Conservation (phyloP, 2,329 filamentous ascomycete genomes). For the Xylariaceae sp. region DNA sequence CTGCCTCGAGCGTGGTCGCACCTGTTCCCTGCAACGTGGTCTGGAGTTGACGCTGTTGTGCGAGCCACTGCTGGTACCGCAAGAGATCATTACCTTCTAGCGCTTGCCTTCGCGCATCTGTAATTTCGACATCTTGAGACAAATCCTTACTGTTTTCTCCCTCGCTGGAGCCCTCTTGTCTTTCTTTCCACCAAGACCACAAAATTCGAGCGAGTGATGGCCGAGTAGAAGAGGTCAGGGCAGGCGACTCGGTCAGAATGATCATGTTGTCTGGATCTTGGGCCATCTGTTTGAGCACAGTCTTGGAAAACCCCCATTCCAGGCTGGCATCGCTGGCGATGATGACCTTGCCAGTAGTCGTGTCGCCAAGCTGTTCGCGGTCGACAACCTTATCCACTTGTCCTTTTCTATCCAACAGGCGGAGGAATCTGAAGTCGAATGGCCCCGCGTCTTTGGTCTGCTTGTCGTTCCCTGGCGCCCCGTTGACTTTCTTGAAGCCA, state of each 20-base stretch:
- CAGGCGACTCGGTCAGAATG: conserved; percentile 76
- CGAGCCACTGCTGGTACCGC: conserved; percentile 88
- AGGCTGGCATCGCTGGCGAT: conserved; percentile 86
- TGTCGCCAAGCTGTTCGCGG: conserved; percentile 41
- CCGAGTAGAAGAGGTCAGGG: conserved; percentile 38
- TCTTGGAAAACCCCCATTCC: conserved; percentile 92
- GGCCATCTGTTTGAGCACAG: conserved; percentile 72
- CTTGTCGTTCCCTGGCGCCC: conserved; percentile 47
- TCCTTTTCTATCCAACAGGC: conserved; percentile 75
- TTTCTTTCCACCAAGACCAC: conserved; percentile 76
- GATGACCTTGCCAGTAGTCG: conserved; percentile 66
- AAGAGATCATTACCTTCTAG: conserved; percentile 73
- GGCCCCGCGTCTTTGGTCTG: conserved; percentile 61
- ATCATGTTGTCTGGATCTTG: conserved; percentile 78
- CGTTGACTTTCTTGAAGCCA: conserved; percentile 43
- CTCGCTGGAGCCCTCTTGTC: conserved; percentile 43
- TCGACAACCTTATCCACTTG: conserved; percentile 71
- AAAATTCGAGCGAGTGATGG: conserved; percentile 69
- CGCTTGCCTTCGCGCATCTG: conserved; percentile 59
- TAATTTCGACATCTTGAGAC: conserved; percentile 60
- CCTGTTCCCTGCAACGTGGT: conserved; percentile 72
- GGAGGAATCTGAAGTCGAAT: conserved; percentile 86
- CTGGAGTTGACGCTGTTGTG: conserved; percentile 82
- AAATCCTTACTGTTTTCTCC: conserved; percentile 52
- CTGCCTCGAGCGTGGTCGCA: conserved; percentile 64